These are phyloP conservation scores for Ceratobasidium sp. DNA, from an alignment of 1,284 basidiomycete genomes.

Conservation along the genomic window DNA sequence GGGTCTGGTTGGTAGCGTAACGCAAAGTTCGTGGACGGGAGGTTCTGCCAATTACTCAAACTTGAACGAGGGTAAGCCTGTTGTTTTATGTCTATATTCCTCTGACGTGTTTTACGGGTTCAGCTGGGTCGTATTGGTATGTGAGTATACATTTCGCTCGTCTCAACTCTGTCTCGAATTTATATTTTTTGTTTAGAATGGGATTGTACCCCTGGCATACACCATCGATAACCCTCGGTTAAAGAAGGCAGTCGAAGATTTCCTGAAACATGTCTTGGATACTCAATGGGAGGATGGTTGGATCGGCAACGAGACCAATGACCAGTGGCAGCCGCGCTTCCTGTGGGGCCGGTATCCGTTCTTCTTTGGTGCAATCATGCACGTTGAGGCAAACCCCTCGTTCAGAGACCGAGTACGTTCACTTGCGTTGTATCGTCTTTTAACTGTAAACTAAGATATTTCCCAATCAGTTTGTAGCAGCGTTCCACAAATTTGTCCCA, in stretches of 20 bases:
- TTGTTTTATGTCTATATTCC: too few relatives aligned
- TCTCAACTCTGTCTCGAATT: background rate
- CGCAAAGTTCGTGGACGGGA: conserved; percentile 35
- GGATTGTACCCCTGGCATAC: conserved; percentile 40
- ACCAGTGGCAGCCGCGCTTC: conserved; percentile 36
- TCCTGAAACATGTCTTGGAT: conserved; percentile 28
- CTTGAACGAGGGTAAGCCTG: conserved; percentile 36
- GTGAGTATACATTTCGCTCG: conserved; percentile 13
- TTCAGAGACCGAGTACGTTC: conserved; percentile 19
- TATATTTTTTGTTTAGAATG: conserved; percentile 7
- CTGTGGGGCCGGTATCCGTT: conserved; percentile 42
- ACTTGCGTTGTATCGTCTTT: background rate
- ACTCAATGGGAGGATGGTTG: conserved; percentile 36
- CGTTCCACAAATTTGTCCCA: conserved; percentile 42
- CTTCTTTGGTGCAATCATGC: conserved; percentile 40
- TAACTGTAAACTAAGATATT: background rate
- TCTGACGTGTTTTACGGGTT: background rate
- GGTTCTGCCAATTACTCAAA: conserved; percentile 38
- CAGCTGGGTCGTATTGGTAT: conserved; percentile 44
- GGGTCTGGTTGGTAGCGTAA: conserved; percentile 1
- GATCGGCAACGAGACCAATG: conserved; percentile 29
- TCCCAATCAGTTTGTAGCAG: conserved; percentile 29
- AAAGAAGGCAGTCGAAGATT: conserved; percentile 32
- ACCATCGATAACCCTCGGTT: conserved; percentile 33
- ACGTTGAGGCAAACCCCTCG: conserved; percentile 39